Evolutionary conservation across 148 eudicot species (phyloP).

Genomic region (Amaranthus cruentus): DNA sequence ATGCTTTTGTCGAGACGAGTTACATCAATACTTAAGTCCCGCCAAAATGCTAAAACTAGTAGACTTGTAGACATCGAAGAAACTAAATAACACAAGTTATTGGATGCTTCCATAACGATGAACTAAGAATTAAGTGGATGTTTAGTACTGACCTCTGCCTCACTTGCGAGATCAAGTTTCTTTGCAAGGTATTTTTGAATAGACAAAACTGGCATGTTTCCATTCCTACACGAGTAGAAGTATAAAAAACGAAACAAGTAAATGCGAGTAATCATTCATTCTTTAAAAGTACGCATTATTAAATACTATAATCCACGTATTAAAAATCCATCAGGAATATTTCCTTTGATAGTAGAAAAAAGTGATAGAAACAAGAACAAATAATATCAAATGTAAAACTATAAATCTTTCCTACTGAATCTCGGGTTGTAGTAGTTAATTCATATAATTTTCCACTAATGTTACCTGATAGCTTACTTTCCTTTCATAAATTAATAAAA

Average conservation of each 20-base stretch:
- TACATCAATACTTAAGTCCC: too few species aligned
- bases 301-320: neutral
- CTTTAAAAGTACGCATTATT: neutral
- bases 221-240: constrained; percentile 42
- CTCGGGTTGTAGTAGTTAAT: neutral
- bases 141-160: constrained; percentile 48
- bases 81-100: neutral
- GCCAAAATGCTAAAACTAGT: too few species aligned
- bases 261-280: neutral
- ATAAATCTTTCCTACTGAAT: neutral
- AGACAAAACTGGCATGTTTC: constrained; percentile 55
- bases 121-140: too few species aligned
- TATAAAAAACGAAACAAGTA: neutral
- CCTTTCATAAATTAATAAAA: too few species aligned
- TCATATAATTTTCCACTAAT: neutral
- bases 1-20: neutral
- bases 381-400: too few species aligned
- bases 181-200: constrained; percentile 60
- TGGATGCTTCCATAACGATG: too few species aligned
- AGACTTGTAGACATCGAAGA: too few species aligned
- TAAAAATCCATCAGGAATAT: neutral
- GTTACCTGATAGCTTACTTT: neutral
- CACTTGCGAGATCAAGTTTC: constrained; percentile 62
- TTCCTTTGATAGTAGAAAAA: neutral
- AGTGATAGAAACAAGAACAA: neutral